Percentiles rank a stretch among this genome's conserved stretches.
Evolutionary conservation across 805 yeast species (phyloP).

Genomic region (Grigorovia humatica): DNA sequence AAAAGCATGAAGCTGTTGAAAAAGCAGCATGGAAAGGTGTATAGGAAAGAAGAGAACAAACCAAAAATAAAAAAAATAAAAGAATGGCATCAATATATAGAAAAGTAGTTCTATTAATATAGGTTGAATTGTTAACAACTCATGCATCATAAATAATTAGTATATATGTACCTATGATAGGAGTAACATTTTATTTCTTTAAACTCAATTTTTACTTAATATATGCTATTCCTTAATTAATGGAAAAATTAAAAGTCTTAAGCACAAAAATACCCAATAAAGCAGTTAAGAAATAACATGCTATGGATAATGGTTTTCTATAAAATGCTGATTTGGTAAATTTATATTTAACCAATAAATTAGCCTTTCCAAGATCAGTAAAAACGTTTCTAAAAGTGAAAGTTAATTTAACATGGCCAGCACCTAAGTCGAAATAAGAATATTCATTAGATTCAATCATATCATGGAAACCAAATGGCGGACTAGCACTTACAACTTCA

Average conservation of each 20-base stretch:
- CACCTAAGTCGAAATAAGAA: slow-evolving; percentile 61
- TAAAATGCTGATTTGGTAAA: slow-evolving; percentile 44
- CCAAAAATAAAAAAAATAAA: no score
- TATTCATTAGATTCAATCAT: slow-evolving; percentile 27
- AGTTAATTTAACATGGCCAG: slow-evolving; percentile 70
- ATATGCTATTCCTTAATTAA: slow-evolving; percentile 6
- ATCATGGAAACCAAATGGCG: slow-evolving; percentile 36
- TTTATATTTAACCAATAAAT: slow-evolving; percentile 51
- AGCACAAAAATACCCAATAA: slow-evolving; percentile 44
- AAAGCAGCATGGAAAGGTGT: slow-evolving; percentile 29
- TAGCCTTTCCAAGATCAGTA: slow-evolving; percentile 52
- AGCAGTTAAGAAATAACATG: slow-evolving; percentile 51
- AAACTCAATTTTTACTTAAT: background rate
- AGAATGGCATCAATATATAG: no score
- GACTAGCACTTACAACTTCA: slow-evolving; percentile 40
- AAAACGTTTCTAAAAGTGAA: slow-evolving; percentile 50
- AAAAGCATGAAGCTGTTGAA: slow-evolving; percentile 22
- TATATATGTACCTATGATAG: no score
- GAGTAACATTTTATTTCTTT: no score
- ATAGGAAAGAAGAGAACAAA: slow-evolving; percentile 1
- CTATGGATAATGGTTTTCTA: slow-evolving; percentile 56
- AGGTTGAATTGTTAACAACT: background rate
- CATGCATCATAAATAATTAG: no score
- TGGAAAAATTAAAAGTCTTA: slow-evolving; percentile 36
- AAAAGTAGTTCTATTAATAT: background rate